A percentile compares a stretch with the other conserved stretches of the same genome.
Evolutionary conservation across 2,329 filamentous ascomycete species (phyloP).

Genomic region (Gremmenia infestans): DNA sequence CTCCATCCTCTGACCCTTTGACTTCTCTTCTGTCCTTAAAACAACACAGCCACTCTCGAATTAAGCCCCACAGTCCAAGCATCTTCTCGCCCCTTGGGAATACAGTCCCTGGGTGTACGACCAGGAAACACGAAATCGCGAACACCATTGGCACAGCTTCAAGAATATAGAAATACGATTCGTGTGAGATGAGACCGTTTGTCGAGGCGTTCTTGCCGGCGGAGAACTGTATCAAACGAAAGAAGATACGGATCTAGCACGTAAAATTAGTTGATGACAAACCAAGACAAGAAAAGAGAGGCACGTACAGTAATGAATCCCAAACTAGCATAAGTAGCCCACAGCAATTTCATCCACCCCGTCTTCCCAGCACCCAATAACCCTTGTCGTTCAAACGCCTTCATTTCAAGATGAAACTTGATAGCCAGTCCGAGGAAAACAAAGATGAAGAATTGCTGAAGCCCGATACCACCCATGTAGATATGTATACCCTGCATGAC

Average conservation of each 20-base stretch:
- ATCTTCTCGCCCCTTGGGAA: slow-evolving; percentile 4
- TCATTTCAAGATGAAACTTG: slow-evolving; percentile 17
- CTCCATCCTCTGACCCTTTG: not conserved
- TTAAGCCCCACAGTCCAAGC: not conserved
- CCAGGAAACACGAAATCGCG: slow-evolving; percentile 14
- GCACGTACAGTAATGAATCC: slow-evolving; percentile 18
- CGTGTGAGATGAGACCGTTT: slow-evolving; percentile 44
- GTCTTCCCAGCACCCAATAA: not conserved
- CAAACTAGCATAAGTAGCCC: slow-evolving; percentile 16
- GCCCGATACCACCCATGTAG: slow-evolving; percentile 22
- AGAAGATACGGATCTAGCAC: slow-evolving; percentile 50
- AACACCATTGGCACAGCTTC: slow-evolving; percentile 50
- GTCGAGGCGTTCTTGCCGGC: slow-evolving; percentile 30
- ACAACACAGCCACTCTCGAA: not conserved
- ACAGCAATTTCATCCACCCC: slow-evolving; percentile 12
- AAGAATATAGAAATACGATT: slow-evolving; percentile 46
- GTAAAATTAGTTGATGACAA: not conserved
- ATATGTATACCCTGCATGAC: slow-evolving; percentile 18
- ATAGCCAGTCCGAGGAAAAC: slow-evolving; percentile 16
- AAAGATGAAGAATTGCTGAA: slow-evolving; percentile 23
- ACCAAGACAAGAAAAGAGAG: not conserved
- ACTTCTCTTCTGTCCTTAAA: not conserved
- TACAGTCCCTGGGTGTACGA: slow-evolving; percentile 14
- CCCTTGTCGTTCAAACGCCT: not conserved
- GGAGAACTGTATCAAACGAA: slow-evolving; percentile 52